A percentile compares a stretch with the other conserved stretches of the same genome.
Evolutionary conservation across 2,329 filamentous ascomycete genomes (phyloP).

Genomic region (Amauroascus niger): DNA sequence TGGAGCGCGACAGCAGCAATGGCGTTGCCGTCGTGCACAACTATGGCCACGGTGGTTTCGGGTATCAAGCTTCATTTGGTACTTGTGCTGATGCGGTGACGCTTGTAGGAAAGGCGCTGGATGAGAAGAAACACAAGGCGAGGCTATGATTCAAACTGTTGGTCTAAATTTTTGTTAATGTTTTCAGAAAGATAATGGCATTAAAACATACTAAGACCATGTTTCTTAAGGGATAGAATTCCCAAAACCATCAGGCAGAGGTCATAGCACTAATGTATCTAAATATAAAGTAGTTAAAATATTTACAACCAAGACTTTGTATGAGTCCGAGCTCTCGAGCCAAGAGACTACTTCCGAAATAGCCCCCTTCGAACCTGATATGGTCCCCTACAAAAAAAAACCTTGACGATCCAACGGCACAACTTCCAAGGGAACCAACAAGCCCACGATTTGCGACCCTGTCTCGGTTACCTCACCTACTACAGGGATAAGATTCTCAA

Average conservation of each 20-base stretch:
- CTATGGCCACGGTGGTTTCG: conserved; percentile 43
- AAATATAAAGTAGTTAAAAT: no score
- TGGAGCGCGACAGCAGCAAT: conserved; percentile 61
- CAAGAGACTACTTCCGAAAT: neutral
- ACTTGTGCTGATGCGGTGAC: conserved; percentile 58
- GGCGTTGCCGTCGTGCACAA: conserved; percentile 46
- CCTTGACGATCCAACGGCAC: neutral
- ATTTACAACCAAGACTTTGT: no score
- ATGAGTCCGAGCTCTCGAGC: no score
- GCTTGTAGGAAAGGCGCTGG: conserved; percentile 50
- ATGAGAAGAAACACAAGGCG: conserved; percentile 23
- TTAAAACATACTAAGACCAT: neutral
- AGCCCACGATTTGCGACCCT: neutral
- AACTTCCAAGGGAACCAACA: neutral
- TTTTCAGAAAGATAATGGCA: neutral
- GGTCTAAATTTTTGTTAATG: neutral
- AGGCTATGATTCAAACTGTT: conserved; percentile 23
- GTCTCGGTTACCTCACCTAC: neutral
- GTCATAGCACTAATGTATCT: no score
- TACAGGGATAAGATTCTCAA: neutral
- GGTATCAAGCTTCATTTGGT: conserved; percentile 60
- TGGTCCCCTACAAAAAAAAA: neutral
- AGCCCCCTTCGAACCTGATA: neutral
- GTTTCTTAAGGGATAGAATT: neutral
- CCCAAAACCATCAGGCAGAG: no score